A percentile compares a stretch with the other conserved stretches of the same genome.
Conservation (phyloP, 192 early-diverging fungal species). For the Coemansia reversa region DNA sequence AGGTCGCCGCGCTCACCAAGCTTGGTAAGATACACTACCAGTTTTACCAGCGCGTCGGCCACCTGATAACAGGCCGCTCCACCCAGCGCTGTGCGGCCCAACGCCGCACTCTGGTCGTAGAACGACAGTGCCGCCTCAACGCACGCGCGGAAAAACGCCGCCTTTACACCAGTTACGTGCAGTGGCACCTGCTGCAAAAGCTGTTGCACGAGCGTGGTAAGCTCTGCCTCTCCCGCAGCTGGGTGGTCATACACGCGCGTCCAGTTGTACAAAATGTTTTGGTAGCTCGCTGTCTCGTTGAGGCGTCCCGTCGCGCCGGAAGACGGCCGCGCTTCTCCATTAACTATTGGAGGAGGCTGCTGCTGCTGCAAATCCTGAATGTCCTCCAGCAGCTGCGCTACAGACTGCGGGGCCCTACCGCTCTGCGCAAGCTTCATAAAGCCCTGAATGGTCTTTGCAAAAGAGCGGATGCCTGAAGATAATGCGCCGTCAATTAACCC, state of each 20-base stretch:
- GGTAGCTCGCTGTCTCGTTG: constrained; percentile 52
- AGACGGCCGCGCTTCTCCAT: not conserved
- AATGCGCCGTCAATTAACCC: constrained; percentile 57
- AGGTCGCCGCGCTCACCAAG: constrained; percentile 63
- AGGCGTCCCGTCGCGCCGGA: constrained; percentile 1
- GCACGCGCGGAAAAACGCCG: constrained; percentile 89
- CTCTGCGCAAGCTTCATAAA: constrained; percentile 64
- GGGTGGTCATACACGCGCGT: constrained; percentile 52
- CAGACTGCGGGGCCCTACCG: constrained; percentile 60
- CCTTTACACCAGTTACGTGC: constrained; percentile 70
- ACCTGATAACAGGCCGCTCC: constrained; percentile 66
- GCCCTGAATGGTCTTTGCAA: constrained; percentile 72
- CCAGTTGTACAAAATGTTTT: constrained; percentile 52
- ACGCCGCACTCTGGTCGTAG: constrained; percentile 62
- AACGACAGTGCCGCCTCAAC: constrained; percentile 81
- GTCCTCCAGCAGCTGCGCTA: constrained; percentile 39
- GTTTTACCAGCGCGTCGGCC: constrained; percentile 88
- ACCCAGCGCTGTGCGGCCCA: constrained; percentile 12
- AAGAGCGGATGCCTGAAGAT: constrained; percentile 58
- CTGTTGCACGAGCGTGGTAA: constrained; percentile 56
- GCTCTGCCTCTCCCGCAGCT: constrained; percentile 44
- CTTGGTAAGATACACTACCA: constrained; percentile 80
- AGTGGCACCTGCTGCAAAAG: constrained; percentile 76
- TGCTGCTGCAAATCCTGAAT: constrained; percentile 10
- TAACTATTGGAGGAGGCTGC: not conserved